Evolutionary conservation across 176 grass and related monocot genomes (phyloP).

Genomic region (Areca catechu): DNA sequence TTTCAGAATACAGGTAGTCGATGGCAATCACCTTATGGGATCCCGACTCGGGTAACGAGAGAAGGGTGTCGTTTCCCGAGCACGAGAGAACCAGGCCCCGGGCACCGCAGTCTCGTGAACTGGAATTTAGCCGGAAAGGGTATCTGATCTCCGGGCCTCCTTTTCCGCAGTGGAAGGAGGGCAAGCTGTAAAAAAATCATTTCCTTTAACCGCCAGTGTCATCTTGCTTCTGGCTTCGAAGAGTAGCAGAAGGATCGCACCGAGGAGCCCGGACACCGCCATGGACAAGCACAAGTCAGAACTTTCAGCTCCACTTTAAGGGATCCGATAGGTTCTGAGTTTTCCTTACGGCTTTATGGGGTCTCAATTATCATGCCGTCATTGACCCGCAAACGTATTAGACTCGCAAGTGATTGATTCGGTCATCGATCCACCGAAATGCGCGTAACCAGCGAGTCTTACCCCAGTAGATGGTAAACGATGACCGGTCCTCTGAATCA

Average conservation of each 20-base stretch:
- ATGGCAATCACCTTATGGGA: conserved; percentile 30
- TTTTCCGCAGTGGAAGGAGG: conserved; percentile 13
- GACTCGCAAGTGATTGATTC: no score
- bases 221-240: conserved; percentile 1
- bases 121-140: conserved; percentile 17
- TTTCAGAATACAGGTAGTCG: conserved; percentile 4
- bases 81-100: conserved; percentile 45
- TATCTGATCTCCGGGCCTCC: conserved; percentile 33
- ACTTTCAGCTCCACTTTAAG: no score
- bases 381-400: no score
- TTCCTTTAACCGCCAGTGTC: background rate
- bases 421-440: no score
- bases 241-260: background rate
- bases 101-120: conserved; percentile 4
- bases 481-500: no score
- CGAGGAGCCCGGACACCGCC: conserved; percentile 3
- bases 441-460: no score
- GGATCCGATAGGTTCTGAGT: no score
- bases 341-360: no score
- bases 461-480: no score
- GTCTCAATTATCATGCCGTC: no score
- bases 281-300: background rate
- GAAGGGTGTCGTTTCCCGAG: conserved; percentile 20
- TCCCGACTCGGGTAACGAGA: conserved; percentile 23
- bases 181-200: conserved; percentile 28